Evolutionary conservation across 2,329 filamentous ascomycete genomes (phyloP).

Genomic region (Aspergillus viridinutans): DNA sequence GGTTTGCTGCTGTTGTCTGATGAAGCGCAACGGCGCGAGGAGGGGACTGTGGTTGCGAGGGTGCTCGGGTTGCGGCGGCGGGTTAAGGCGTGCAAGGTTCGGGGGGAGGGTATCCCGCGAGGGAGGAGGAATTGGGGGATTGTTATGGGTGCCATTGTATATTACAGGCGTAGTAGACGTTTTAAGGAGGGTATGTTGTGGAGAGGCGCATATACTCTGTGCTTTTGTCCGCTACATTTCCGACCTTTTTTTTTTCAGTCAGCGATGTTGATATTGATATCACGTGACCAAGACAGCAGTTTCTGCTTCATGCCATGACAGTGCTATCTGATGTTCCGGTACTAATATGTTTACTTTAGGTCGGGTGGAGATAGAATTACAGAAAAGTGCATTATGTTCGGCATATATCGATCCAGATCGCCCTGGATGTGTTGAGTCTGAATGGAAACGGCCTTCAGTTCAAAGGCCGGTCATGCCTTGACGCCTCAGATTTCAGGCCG

Average conservation of each 20-base stretch:
- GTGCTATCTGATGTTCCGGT: too few relatives aligned
- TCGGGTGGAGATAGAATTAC: too few relatives aligned
- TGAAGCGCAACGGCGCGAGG: conserved; percentile 23
- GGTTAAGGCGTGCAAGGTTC: conserved; percentile 26
- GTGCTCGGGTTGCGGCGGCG: conserved; percentile 10
- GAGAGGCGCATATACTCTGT: background rate
- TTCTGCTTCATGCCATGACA: too few relatives aligned
- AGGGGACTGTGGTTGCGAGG: conserved; percentile 8
- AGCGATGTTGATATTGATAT: background rate
- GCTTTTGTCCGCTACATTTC: background rate
- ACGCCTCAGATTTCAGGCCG: background rate
- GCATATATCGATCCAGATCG: too few relatives aligned
- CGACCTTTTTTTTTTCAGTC: background rate
- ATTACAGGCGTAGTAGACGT: conserved; percentile 5
- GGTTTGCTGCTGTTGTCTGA: conserved; percentile 46
- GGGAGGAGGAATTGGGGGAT: conserved; percentile 69
- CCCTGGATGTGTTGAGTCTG: too few relatives aligned
- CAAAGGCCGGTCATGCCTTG: background rate
- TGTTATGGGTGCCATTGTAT: conserved; percentile 17
- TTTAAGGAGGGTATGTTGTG: background rate
- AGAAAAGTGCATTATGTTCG: too few relatives aligned
- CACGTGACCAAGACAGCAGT: background rate
- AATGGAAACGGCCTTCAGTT: too few relatives aligned
- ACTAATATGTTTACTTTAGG: too few relatives aligned
- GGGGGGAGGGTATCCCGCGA: conserved; percentile 42